Evolutionary conservation across 768 basidiomycete species (phyloP), one percentile per base, ranked within the genome.

Genomic region (Suillus variegatus): DNA sequence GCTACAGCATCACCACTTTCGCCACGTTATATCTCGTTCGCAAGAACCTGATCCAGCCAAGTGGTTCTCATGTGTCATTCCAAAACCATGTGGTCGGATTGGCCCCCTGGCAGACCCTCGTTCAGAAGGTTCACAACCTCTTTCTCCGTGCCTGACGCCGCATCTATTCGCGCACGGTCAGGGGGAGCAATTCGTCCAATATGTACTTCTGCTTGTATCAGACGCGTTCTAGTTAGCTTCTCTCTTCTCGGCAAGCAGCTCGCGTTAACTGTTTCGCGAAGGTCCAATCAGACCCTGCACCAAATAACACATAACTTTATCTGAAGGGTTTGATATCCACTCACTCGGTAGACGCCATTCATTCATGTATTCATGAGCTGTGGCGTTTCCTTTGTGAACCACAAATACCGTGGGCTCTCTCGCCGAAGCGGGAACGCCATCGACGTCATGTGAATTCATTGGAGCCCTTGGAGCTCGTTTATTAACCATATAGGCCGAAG

Each of bases 401-500:
- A 60, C n/a, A 12, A 60, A 18, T 16, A 41, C n/a, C 20, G 14
- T 28, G 25, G 6, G 20, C 2, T 32, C 57, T 60, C 41, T 60
- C 25, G 8, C 43, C 10, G 41, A 20, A 43, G 41, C 14, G 9
- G 40, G 16, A 28, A 12, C 6, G 35, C 20, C 41, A 18, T 43
- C 28, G n/a, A 60, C 58, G 58, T 60, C 58, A 60, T 60, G 16
- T 7, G 58, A 28, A 60, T 43, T 20, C 20, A 13, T 60, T 60
- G 20, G 41, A 18, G 25, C 40, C n/a, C 10, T 22, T 52, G 3
- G 25, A 25, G 14, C 35, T 22, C 22, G 16, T 28, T 32, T 32
- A 32, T 32, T 32, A 32, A 32, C 0, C 32, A 25, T 22, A 22
- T 22, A 38, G 7, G 13, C 6, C 6, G 2, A 41, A 20, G 41